Percentiles rank a stretch among this genome's conserved stretches.
These are phyloP conservation scores for Cladosporium velox DNA, from an alignment of 2,329 filamentous ascomycete species.

Conservation along the genomic window DNA sequence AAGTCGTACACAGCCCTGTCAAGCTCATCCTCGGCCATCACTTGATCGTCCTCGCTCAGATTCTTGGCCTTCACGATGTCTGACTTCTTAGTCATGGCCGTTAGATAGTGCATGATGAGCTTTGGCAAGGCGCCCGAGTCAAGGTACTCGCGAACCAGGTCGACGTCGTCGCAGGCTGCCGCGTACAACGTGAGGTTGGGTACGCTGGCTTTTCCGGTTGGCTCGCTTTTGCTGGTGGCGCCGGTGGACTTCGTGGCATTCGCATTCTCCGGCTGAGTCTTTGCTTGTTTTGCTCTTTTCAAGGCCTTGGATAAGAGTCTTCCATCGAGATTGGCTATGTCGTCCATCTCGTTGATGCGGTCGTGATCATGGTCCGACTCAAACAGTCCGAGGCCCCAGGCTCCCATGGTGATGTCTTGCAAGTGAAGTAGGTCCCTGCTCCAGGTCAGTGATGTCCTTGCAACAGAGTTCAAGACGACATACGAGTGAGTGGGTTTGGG, in stretches of 20 bases:
- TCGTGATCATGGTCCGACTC: conserved; percentile 26
- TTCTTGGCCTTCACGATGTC: not conserved
- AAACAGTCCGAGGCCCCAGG: conserved; percentile 25
- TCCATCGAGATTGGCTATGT: conserved; percentile 17
- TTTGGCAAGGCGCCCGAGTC: conserved; percentile 17
- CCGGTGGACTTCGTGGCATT: no score
- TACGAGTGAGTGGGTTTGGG: not conserved
- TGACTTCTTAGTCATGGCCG: no score
- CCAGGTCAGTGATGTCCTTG: not conserved
- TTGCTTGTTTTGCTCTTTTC: not conserved
- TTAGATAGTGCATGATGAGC: no score
- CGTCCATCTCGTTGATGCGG: conserved; percentile 2
- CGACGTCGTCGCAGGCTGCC: conserved; percentile 9
- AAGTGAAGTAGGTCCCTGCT: not conserved
- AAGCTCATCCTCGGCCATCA: no score
- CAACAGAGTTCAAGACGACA: not conserved
- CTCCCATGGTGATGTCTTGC: conserved; percentile 21
- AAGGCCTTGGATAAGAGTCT: not conserved
- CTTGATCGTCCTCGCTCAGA: not conserved
- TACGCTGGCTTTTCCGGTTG: no score
- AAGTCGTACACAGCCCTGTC: not conserved
- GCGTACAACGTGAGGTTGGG: no score
- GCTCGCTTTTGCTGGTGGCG: not conserved
- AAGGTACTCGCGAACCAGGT: conserved; percentile 18
- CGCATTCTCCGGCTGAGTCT: not conserved